Evolutionary conservation across 2,329 filamentous ascomycete species (phyloP), one percentile per base, ranked within the genome.

Genomic region (Penicillium sp.): DNA sequence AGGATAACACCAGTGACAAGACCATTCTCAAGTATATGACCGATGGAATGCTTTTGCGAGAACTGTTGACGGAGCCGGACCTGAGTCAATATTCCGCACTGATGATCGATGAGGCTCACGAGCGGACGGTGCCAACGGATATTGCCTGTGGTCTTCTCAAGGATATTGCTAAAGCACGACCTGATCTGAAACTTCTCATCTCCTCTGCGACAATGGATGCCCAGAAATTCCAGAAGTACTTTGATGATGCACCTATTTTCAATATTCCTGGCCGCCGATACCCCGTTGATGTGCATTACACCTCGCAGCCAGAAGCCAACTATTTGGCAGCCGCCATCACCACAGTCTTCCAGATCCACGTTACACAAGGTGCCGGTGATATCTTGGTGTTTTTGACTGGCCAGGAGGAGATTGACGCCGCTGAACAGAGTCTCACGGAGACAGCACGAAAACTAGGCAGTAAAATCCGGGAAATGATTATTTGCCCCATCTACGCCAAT

Each of bases 91-190:
- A 98, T 67, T 90, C 91, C 5, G 91, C 88, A 13, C 77, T 99
- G 61, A 97, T 99, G 88, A 93, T 99, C 55, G 95, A 99, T 71
- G 95, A 99, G 73, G 95, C 95, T 0, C 95, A 99, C 83, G 95
- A 99, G 73, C 84, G 95, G 64, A 96, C 92, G 0, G 84, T 98
- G 0, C 87, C 92, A 53, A 96, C 93, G 0, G 95, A 99, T 74
- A 93, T 99, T 55, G 77, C 97, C 8, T 84, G 96, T 58, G 92
- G 91, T 11, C 77, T 99, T 33, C 83, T 96, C 56, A 97, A 97
- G 69, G 93, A 98, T 77, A 83, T 98, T 60, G 88, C 91, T 0
- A 83, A 90, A 59, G 90, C 90, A 52, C 81, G 95, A 43, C 91
- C 89, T 3, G 93, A 98, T 60, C 77, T 99, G 52, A 96, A 93